Percentiles rank a stretch among this genome's conserved stretches.
These are phyloP conservation scores for Sordaria brevicollis DNA, from an alignment of 495 filamentous ascomycete genomes.

Conservation along the genomic window DNA sequence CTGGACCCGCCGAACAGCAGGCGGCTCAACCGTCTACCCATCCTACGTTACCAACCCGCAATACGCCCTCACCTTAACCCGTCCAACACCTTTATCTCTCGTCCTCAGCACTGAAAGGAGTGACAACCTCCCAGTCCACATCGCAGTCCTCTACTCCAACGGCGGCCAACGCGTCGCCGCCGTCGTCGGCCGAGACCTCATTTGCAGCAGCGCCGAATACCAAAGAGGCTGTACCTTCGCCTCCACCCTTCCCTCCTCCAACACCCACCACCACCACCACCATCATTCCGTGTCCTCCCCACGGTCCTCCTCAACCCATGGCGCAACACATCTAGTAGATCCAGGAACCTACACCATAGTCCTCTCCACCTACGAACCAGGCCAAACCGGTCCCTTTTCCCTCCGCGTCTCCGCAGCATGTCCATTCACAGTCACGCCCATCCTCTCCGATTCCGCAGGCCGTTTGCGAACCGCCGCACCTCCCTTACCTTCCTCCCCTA, in stretches of 20 bases:
- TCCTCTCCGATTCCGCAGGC: constrained; percentile 61
- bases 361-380: constrained; percentile 75
- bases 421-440: constrained; percentile 38
- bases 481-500: constrained; percentile 32
- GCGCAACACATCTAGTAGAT: constrained; percentile 30
- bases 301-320: background rate
- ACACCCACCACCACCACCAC: background rate
- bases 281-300: too few relatives aligned
- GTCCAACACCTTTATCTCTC: constrained; percentile 50
- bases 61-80: constrained; percentile 53
- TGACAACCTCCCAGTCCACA: constrained; percentile 58
- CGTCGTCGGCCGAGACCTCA: constrained; percentile 64
- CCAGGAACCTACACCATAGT: constrained; percentile 76
- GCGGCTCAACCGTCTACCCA: constrained; percentile 68
- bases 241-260: constrained; percentile 18
- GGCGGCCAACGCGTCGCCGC: constrained; percentile 56
- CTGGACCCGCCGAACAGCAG: constrained; percentile 74
- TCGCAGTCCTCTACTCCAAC: constrained; percentile 66
- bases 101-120: constrained; percentile 52
- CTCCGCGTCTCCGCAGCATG: constrained; percentile 57
- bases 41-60: constrained; percentile 79
- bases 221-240: constrained; percentile 64
- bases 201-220: constrained; percentile 76
- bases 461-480: constrained; percentile 45
- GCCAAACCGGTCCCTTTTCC: constrained; percentile 63